Evolutionary conservation across 495 filamentous ascomycete species (phyloP).

Genomic region (Cladorrhinum samala): DNA sequence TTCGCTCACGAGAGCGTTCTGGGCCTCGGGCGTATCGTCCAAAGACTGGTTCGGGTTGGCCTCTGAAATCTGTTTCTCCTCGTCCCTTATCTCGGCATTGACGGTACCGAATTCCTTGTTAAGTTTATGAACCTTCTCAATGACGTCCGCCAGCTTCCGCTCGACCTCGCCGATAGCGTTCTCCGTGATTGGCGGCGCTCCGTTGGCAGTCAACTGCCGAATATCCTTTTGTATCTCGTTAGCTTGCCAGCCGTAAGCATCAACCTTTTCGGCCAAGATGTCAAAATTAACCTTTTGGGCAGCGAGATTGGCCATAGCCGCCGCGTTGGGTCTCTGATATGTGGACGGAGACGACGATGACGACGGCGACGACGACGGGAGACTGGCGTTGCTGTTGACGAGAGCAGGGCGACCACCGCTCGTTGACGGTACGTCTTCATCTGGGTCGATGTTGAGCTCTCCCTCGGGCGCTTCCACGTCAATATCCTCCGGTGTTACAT

Average conservation of each 20-base stretch:
- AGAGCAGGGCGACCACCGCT: constrained; percentile 1
- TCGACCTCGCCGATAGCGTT: constrained; percentile 13
- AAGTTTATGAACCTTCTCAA: constrained; percentile 16
- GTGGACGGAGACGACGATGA: constrained; percentile 1
- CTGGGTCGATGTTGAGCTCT: constrained; percentile 27
- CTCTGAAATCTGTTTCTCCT: constrained; percentile 10
- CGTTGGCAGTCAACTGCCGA: constrained; percentile 6
- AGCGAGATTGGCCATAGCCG: constrained; percentile 9
- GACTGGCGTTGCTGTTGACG: constrained; percentile 2
- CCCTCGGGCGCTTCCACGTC: constrained; percentile 41
- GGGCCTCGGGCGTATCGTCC: constrained; percentile 10
- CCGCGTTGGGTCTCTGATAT: constrained; percentile 1
- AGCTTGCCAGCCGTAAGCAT: constrained; percentile 14
- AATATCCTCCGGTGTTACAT: constrained; percentile 42
- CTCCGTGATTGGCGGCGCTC: neutral
- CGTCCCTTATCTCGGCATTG: constrained; percentile 20
- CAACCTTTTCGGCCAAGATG: constrained; percentile 19
- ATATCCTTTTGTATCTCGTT: constrained; percentile 17
- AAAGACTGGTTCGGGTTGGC: neutral
- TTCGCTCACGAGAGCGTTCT: constrained; percentile 30
- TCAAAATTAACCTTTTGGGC: constrained; percentile 19
- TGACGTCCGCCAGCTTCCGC: constrained; percentile 9
- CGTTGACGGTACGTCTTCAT: no score
- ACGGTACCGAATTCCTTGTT: constrained; percentile 17
- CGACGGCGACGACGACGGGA: constrained; percentile 3